Percentiles rank a stretch among this genome's conserved stretches.
Conservation (phyloP, 495 filamentous ascomycete species). For the Aspergillus indologenus region DNA sequence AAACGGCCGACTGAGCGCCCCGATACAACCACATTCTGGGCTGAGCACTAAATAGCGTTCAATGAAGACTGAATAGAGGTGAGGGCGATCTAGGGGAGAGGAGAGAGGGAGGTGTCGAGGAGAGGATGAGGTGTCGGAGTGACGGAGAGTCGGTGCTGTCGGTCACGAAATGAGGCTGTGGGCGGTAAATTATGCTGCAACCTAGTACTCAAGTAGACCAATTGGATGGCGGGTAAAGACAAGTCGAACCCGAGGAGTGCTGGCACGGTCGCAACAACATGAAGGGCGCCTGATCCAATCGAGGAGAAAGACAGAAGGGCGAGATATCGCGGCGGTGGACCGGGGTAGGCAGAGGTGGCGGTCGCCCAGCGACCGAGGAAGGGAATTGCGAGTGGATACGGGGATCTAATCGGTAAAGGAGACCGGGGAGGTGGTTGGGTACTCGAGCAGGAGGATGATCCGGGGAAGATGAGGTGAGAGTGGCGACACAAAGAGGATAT, state of each 20-base stretch:
- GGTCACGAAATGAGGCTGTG: neutral
- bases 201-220: constrained; percentile 12
- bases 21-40: constrained; percentile 53
- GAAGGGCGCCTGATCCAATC: constrained; percentile 34
- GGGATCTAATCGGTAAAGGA: constrained; percentile 1
- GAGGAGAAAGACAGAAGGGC: constrained; percentile 19
- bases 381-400: constrained; percentile 6
- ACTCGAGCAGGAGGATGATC: constrained; percentile 3
- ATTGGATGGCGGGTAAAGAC: constrained; percentile 26
- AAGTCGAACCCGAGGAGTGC: constrained; percentile 21
- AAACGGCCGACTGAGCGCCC: constrained; percentile 73
- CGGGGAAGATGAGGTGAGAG: neutral
- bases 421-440: neutral
- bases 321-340: constrained; percentile 10
- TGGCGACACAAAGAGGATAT: no score
- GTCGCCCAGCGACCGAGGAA: constrained; percentile 38
- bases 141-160: constrained; percentile 1
- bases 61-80: neutral
- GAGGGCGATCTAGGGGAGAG: neutral
- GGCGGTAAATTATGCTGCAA: neutral
- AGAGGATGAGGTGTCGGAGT: neutral
- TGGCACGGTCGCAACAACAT: constrained; percentile 37
- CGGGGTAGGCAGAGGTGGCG: constrained; percentile 20
- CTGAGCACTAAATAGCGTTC: neutral
- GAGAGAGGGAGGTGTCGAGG: constrained; percentile 4